phyloP scores from a whole-genome alignment of 768 basidiomycete genomes.

The Auriscalpium vulgare region DNA sequence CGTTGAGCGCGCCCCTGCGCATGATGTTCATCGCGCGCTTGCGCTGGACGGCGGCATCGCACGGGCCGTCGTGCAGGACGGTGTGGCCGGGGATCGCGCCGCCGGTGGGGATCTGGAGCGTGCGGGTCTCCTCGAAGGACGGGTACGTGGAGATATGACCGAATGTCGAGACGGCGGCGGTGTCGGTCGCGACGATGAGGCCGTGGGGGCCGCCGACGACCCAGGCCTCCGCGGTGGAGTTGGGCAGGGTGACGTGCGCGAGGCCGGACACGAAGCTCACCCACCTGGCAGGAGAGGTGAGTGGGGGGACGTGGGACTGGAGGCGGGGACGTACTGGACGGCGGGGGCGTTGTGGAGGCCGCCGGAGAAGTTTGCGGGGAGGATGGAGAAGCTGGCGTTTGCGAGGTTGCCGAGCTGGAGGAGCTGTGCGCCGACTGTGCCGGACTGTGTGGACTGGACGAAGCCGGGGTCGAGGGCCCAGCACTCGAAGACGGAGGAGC shows the following conservation, averaged over 20 bases:
- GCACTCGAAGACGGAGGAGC: conserved; percentile 18
- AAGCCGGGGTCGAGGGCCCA: conserved; percentile 20
- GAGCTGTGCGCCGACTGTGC: conserved; percentile 19
- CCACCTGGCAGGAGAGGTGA: conserved; percentile 8
- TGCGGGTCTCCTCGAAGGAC: conserved; percentile 12
- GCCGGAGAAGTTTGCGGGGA: conserved; percentile 40
- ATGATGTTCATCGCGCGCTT: too few relatives aligned
- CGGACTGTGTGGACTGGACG: conserved; percentile 16
- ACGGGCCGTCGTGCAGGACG: conserved; percentile 17
- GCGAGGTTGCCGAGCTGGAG: conserved; percentile 18
- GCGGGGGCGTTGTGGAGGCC: conserved; percentile 49
- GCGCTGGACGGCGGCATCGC: background rate
- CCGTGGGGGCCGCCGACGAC: conserved; percentile 16
- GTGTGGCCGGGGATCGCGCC: conserved; percentile 16
- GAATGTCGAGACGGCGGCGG: background rate
- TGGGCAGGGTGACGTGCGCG: conserved; percentile 18
- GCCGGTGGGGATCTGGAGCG: conserved; percentile 19
- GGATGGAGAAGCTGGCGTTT: conserved; percentile 20
- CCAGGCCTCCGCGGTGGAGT: conserved; percentile 10
- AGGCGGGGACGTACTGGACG: conserved; percentile 19
- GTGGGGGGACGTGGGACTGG: background rate
- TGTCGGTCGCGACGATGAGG: conserved; percentile 18
- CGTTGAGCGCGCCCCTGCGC: background rate
- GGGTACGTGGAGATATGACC: conserved; percentile 21
- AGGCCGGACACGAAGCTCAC: conserved; percentile 19